Base-by-base conservation (phyloP, 1,284 basidiomycete genomes). In the Gastroboletus turbinatus region DNA sequence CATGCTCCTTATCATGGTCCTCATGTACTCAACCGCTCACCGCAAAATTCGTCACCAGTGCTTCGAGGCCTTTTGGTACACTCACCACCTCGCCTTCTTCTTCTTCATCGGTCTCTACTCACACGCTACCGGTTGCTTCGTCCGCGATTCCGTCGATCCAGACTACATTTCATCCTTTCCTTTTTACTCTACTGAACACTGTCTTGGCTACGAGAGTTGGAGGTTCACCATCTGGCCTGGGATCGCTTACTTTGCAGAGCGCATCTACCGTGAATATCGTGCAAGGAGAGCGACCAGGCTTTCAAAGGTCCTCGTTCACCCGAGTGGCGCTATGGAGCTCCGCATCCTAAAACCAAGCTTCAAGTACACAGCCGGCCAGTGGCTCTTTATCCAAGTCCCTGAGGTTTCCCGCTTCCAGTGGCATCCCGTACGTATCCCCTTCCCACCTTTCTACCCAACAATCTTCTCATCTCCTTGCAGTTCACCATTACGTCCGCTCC, bases 1-100 rank as follows among this genome's bases (percentile, higher is more conserved):
- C 72, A 92, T 94, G 90, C 81, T 94, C 42, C 78, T 95, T 60
- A 86, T 94, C 70, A 93, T 95, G 89, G 73, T 94, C 60, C 70
- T 92, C 62, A 92, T 92, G 80, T 93, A 93, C 71, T 82, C 86
- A 46, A 92, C 91, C 29, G 90, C 92, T 5, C 90, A 93, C 72
- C 78, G 83, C 65, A 92, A 88, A 73, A 84, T 96, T 60, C 87
- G 92, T 63, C 72, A 83, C 59, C 90, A 94, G 73, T 91, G 86
- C 75, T 95, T 94, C 72, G 93, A 96, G 72, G 90, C 84, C 1
- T 96, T 96, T 78, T 95, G 92, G 93, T 94, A 93, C 73, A 94
- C 92, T 23, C 92, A 94, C 63, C 92, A 94, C 66, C 82, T 94
- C 45, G 92, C 92, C 10, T 92, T 93, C 79, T 93, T 94, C 79